Percentiles rank a stretch among this genome's conserved stretches.
Conservation (phyloP, 2,329 filamentous ascomycete genomes). For the Domatiomyces globalis region DNA sequence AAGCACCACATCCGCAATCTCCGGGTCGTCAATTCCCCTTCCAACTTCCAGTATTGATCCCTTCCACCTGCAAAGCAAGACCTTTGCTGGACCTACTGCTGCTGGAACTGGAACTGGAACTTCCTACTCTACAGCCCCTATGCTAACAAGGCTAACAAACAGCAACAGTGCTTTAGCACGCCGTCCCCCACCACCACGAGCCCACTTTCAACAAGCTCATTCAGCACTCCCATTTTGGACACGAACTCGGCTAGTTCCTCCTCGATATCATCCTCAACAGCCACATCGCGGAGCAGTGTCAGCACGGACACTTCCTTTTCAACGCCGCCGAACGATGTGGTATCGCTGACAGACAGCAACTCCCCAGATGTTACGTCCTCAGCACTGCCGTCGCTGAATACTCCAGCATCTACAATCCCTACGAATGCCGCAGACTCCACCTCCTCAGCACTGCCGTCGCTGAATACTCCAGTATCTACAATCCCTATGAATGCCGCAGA, state of each 20-base stretch:
- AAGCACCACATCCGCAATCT: not conserved
- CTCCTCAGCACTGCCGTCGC: too few relatives aligned
- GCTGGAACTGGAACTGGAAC: constrained; percentile 1
- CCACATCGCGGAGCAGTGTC: not conserved
- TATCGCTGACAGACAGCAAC: constrained; percentile 23
- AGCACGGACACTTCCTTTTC: constrained; percentile 14
- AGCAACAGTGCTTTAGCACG: not conserved
- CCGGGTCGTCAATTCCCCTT: not conserved
- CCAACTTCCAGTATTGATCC: not conserved
- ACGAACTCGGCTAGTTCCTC: not conserved
- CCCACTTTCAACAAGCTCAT: not conserved
- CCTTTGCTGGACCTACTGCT: not conserved
- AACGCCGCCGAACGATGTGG: constrained; percentile 1
- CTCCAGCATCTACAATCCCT: constrained; percentile 25
- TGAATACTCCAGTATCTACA: constrained; percentile 23
- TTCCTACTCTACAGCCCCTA: not conserved
- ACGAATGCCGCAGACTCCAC: constrained; percentile 5
- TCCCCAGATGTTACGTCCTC: not conserved
- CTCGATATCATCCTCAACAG: not conserved
- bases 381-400: too few relatives aligned
- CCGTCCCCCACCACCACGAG: not conserved
- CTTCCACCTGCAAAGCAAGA: not conserved
- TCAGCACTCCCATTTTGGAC: not conserved
- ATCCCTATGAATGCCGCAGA: constrained; percentile 11
- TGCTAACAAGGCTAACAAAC: not conserved